Base-by-base conservation (phyloP, 1,139 yeast genomes). In the Cylindricascospora bacillispora region DNA sequence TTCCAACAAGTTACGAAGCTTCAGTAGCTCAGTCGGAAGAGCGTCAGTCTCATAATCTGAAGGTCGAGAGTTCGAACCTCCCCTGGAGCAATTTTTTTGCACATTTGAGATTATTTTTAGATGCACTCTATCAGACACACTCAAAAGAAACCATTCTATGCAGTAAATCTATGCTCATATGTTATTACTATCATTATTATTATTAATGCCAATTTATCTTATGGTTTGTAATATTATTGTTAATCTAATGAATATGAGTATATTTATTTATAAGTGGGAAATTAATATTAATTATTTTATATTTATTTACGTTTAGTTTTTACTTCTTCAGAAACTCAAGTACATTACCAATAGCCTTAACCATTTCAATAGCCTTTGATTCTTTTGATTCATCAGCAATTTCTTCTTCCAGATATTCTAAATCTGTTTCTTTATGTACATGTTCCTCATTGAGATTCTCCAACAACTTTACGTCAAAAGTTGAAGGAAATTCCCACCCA, bases 11-110 rank as follows among this genome's bases (percentile, higher is more conserved):
- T 16, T 16, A 17, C 3, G 7, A 21, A 15, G 61, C 61, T 54
- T 47, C 59, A 47, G 59, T 56, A 56, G 61, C 61, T 56, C 61
- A 58, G 63, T 58, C 56, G 63, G 63, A 51, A 57, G 63, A 57
- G 62, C 63, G 63, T 58, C 63, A 58, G 63, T 58, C 63, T 58
- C 63, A 58, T 58, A 57, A 58, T 58, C 63, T 58, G 63, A 58
- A 58, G 62, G 63, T 58, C 62, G 63, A 58, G 61, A 58, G 47
- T 43, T 43, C 47, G 47, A 41, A 41, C 46, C 46, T 43, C 45
- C 47, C 47, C 45, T 25, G 34, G 45, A 43, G 47, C 47, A 43
- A 28, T 31, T 9, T 26, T 33, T 30, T 34, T 32, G n/a, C n/a
- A n/a, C n/a, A n/a, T n/a, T n/a, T n/a, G n/a, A n/a, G n/a, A n/a